Conservation (phyloP, 306 rosid genomes). For the Myrica gale region DNA sequence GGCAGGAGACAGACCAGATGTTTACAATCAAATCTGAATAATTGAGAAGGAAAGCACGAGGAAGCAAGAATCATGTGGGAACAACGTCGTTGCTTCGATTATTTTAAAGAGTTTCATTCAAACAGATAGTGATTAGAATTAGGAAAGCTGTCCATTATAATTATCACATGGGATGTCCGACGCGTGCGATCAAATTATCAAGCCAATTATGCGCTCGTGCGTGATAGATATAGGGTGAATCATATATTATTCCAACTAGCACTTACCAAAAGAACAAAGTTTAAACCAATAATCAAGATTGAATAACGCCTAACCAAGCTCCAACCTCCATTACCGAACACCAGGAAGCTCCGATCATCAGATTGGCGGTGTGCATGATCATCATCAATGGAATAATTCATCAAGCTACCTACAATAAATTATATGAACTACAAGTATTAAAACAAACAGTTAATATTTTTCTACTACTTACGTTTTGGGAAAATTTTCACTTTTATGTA, state of each 20-base stretch:
- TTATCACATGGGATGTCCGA: conserved; percentile 71
- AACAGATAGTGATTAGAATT: conserved; percentile 28
- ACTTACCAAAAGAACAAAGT: not conserved
- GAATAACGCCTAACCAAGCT: not conserved
- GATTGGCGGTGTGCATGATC: not conserved
- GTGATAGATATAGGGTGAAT: not conserved
- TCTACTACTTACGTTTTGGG: no score
- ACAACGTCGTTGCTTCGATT: not conserved
- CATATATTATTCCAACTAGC: not conserved
- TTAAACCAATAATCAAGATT: not conserved
- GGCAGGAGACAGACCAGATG: no score
- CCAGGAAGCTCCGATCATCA: not conserved
- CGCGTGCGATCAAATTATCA: conserved; percentile 27
- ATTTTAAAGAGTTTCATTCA: conserved; percentile 16
- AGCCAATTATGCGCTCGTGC: conserved; percentile 5
- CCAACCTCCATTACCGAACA: not conserved
- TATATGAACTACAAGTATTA: no score
- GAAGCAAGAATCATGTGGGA: conserved; percentile 39
- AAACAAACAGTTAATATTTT: no score
- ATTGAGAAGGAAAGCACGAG: conserved; percentile 46
- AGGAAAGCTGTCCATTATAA: conserved; percentile 22
- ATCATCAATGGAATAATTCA: not conserved
- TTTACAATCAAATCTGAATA: conserved; percentile 3
- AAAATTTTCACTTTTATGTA: no score
- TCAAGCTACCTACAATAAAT: not conserved